Evolutionary conservation across 2,329 filamentous ascomycete species (phyloP).

Genomic region (Aspergillus costaricaensis): DNA sequence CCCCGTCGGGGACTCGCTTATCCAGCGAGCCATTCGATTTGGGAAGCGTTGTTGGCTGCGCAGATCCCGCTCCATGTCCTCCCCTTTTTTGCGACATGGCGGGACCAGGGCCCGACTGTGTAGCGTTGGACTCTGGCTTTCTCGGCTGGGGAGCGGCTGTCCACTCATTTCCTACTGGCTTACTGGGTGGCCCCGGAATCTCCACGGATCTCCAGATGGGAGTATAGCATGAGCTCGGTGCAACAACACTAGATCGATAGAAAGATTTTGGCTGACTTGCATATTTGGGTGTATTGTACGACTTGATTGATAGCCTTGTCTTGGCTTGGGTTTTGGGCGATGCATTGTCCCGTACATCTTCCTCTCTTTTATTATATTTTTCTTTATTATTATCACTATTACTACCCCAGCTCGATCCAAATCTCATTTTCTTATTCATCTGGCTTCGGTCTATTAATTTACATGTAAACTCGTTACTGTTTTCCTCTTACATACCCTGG

Average conservation of each 20-base stretch:
- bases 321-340: background rate
- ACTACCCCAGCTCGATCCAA: background rate
- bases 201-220: constrained; percentile 23
- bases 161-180: constrained; percentile 19
- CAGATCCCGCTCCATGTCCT: constrained; percentile 26
- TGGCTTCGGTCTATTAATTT: background rate
- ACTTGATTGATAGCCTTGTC: constrained; percentile 4
- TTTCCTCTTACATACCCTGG: too few relatives aligned
- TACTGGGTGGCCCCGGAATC: constrained; percentile 19
- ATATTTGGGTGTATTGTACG: constrained; percentile 12
- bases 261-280: constrained; percentile 13
- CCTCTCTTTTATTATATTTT: background rate
- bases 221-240: constrained; percentile 14
- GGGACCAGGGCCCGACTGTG: constrained; percentile 21
- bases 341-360: background rate
- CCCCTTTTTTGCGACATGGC: constrained; percentile 32
- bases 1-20: constrained; percentile 20
- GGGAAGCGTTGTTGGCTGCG: constrained; percentile 31
- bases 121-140: constrained; percentile 22
- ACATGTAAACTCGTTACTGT: background rate
- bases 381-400: background rate
- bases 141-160: constrained; percentile 22
- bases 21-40: constrained; percentile 25
- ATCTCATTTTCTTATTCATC: background rate
- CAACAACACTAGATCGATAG: background rate